phyloP scores from a whole-genome alignment of 148 eudicot genomes.

The Gaultheria prostrata region DNA sequence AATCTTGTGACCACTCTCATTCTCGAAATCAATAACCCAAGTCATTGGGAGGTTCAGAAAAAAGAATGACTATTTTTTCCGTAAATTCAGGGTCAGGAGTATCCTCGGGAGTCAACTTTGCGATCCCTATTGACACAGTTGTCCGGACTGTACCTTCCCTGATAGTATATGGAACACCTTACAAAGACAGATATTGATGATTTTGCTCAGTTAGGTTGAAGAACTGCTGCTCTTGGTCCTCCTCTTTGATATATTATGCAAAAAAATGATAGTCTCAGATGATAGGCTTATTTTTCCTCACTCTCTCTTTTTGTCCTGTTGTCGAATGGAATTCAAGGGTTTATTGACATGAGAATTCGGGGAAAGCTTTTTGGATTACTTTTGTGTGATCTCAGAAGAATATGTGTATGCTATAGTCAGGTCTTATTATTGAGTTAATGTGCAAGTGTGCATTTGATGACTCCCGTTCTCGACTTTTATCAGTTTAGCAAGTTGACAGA shows the following conservation, averaged over 20 bases:
- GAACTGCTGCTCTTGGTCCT: background rate
- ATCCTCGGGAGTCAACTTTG: constrained; percentile 94
- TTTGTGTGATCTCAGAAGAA: background rate
- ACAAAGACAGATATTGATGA: constrained; percentile 56
- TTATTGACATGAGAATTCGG: background rate
- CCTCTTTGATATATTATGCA: background rate
- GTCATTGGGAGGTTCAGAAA: background rate
- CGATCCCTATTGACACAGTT: constrained; percentile 85
- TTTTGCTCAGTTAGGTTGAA: background rate
- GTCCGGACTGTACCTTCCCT: constrained; percentile 67
- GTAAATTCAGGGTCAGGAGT: constrained; percentile 65
- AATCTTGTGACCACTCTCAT: background rate
- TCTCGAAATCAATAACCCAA: background rate
- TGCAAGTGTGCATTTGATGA: constrained; percentile 5
- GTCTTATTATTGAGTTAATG: background rate
- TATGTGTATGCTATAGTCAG: background rate
- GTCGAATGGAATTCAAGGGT: background rate
- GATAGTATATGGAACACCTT: constrained; percentile 86
- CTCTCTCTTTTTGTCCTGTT: background rate
- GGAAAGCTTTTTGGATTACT: background rate
- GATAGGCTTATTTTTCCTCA: background rate
- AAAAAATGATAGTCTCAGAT: background rate
- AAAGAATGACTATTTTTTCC: background rate
- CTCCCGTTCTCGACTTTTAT: background rate
- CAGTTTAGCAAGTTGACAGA: background rate